Evolutionary conservation across 352 stramenopile species (phyloP).

Genomic region (Blastocystis sp.): DNA sequence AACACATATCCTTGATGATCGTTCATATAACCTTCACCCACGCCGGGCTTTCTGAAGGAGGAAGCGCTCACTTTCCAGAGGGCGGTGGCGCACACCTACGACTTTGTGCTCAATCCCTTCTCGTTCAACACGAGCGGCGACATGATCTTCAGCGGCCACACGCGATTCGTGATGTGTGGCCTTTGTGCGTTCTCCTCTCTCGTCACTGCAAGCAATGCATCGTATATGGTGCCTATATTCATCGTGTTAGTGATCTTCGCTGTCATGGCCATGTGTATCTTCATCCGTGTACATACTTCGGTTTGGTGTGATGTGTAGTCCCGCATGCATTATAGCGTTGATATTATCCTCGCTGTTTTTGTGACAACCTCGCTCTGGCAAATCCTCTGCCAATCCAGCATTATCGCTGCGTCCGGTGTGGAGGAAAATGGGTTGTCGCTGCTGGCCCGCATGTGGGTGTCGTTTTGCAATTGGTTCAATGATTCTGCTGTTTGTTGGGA

Average conservation of each 20-base stretch:
- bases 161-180: neutral
- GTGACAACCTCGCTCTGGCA: neutral
- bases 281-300: neutral
- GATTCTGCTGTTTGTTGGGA: neutral
- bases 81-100: neutral
- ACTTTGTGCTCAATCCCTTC: neutral
- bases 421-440: neutral
- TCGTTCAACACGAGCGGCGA: neutral
- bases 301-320: neutral
- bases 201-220: neutral
- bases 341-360: neutral
- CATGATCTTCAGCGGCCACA: neutral
- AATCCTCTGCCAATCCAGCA: neutral
- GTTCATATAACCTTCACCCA: neutral
- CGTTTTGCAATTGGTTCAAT: neutral
- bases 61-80: neutral
- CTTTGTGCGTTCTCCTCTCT: neutral
- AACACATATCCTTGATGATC: neutral
- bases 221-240: neutral
- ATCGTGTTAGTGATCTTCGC: neutral
- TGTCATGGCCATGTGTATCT: neutral
- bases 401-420: neutral
- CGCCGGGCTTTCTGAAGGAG: neutral
- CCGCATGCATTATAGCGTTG: neutral
- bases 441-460: neutral